Percentiles rank a stretch among this genome's conserved stretches.
These are phyloP conservation scores for Fusarium ramigenum DNA, from an alignment of 2,329 filamentous ascomycete genomes.

Conservation along the genomic window DNA sequence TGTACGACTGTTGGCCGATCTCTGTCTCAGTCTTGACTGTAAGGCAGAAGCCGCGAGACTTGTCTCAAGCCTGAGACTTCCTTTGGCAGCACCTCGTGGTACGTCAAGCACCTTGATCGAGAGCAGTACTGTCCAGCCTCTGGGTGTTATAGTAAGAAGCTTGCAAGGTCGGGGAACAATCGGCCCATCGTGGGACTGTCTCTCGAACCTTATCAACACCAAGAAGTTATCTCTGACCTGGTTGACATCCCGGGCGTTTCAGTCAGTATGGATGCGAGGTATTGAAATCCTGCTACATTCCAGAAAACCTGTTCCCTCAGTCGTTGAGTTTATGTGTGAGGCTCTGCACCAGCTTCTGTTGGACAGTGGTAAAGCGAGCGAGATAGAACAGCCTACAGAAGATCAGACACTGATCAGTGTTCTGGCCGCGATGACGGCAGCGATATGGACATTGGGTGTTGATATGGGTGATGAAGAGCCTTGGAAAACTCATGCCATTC, in stretches of 20 bases:
- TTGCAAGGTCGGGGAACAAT: constrained; percentile 3
- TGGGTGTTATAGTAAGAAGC: constrained; percentile 32
- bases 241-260: constrained; percentile 40
- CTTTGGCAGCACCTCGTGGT: constrained; percentile 28
- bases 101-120: constrained; percentile 26
- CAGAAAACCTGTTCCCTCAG: constrained; percentile 31
- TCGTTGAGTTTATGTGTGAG: constrained; percentile 36
- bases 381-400: constrained; percentile 5
- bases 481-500: constrained; percentile 27
- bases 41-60: constrained; percentile 44
- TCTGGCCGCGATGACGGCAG: constrained; percentile 44
- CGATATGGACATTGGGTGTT: constrained; percentile 30
- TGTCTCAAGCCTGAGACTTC: constrained; percentile 25
- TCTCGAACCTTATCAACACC: constrained; percentile 34
- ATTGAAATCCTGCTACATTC: constrained; percentile 41
- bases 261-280: constrained; percentile 39
- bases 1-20: constrained; percentile 42
- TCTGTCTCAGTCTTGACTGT: constrained; percentile 43
- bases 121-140: constrained; percentile 30
- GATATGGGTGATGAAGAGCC: background rate
- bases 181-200: constrained; percentile 35
- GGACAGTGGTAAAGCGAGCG: background rate
- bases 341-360: constrained; percentile 38
- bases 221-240: constrained; percentile 37
- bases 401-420: constrained; percentile 45